Conservation (phyloP, 306 rosid species). For the Comarum palustre region DNA sequence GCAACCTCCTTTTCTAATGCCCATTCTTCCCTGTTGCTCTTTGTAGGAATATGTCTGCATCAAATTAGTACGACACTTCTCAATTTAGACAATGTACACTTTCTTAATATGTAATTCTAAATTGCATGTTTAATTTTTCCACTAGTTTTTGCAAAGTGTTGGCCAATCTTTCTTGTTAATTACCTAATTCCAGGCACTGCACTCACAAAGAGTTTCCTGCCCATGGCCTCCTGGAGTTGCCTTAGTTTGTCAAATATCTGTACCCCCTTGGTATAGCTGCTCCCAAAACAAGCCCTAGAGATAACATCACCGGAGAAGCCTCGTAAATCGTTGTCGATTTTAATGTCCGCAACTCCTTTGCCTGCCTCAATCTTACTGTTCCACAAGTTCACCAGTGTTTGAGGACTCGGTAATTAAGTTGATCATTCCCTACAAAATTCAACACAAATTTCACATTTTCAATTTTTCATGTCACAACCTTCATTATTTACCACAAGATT, state of each 20-base stretch:
- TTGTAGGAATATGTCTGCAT: conserved; percentile 45
- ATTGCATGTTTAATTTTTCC: neutral
- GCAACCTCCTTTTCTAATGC: conserved; percentile 42
- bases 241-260: conserved; percentile 22
- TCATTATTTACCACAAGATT: neutral
- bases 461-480: neutral
- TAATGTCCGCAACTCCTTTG: conserved; percentile 10
- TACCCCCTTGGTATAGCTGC: conserved; percentile 15
- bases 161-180: neutral
- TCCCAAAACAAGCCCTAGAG: conserved; percentile 28
- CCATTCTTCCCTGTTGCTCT: conserved; percentile 48
- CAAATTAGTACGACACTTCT: neutral
- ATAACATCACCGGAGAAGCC: conserved; percentile 25
- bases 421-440: conserved; percentile 17
- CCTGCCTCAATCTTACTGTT: neutral
- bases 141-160: neutral
- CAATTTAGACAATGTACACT: neutral
- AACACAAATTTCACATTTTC: too few relatives aligned
- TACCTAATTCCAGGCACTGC: conserved; percentile 13
- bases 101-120: neutral
- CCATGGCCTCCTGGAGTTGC: conserved; percentile 19
- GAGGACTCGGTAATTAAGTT: conserved; percentile 13
- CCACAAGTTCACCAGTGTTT: conserved; percentile 5
- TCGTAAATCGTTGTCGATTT: conserved; percentile 4
- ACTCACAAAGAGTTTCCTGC: conserved; percentile 3